Percentiles rank a stretch among this genome's conserved stretches.
Conservation (phyloP, 2,329 filamentous ascomycete genomes). For the Aschersonia sp. region DNA sequence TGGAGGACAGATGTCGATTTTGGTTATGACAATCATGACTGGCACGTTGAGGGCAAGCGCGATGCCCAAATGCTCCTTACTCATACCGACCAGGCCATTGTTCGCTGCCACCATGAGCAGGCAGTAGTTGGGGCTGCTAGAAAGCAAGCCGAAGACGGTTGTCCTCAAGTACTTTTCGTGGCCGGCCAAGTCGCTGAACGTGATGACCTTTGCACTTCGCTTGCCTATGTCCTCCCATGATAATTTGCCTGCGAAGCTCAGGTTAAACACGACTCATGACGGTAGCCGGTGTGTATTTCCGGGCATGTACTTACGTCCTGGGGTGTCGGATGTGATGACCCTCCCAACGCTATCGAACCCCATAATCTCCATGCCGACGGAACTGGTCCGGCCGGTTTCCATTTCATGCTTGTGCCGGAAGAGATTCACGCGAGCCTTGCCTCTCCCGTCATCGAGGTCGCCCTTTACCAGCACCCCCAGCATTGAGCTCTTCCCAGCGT, state of each 20-base stretch:
- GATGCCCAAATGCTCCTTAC: slow-evolving; percentile 92
- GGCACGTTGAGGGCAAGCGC: slow-evolving; percentile 89
- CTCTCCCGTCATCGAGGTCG: slow-evolving; percentile 83
- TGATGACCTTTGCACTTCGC: slow-evolving; percentile 89
- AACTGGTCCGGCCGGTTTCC: slow-evolving; percentile 87
- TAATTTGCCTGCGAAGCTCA: slow-evolving; percentile 33
- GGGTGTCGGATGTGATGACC: slow-evolving; percentile 66
- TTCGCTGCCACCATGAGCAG: slow-evolving; percentile 97
- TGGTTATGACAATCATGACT: slow-evolving; percentile 95
- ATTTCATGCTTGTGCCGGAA: slow-evolving; percentile 98
- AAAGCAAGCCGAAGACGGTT: slow-evolving; percentile 88
- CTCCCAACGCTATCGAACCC: slow-evolving; percentile 82
- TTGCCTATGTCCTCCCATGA: slow-evolving; percentile 98
- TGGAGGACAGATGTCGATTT: slow-evolving; percentile 95
- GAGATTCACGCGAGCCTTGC: slow-evolving; percentile 84
- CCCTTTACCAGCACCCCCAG: slow-evolving; percentile 92
- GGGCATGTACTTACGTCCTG: slow-evolving; percentile 50
- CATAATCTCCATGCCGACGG: slow-evolving; percentile 98
- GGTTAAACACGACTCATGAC: too few species aligned
- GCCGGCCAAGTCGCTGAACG: slow-evolving; percentile 87
- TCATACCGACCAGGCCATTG: slow-evolving; percentile 95
- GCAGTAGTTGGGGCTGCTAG: slow-evolving; percentile 93
- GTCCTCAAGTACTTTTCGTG: slow-evolving; percentile 93
- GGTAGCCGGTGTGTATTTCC: too few species aligned
- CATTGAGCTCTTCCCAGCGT: slow-evolving; percentile 94